Evolutionary conservation across 306 rosid species (phyloP).

Genomic region (Quercus agrifolia): DNA sequence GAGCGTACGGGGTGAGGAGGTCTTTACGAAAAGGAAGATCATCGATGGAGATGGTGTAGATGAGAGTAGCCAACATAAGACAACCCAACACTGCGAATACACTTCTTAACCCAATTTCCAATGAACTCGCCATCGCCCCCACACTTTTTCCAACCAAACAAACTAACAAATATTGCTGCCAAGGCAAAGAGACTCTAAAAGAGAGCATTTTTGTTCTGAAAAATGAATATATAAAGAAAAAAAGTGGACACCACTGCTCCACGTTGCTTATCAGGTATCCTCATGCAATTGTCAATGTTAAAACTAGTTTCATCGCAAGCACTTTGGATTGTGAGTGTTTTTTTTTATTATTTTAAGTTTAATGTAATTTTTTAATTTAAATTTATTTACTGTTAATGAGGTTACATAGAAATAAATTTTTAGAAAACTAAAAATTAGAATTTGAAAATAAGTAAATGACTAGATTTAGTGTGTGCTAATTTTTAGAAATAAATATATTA

Average conservation of each 20-base stretch:
- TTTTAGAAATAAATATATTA: too few species aligned
- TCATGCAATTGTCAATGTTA: neutral
- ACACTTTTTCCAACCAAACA: too few species aligned
- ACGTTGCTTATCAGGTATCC: neutral
- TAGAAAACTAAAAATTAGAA: too few species aligned
- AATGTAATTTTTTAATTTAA: too few species aligned
- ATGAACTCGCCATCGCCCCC: constrained; percentile 42
- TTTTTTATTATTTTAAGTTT: fast-evolving
- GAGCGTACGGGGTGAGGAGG: constrained; percentile 58
- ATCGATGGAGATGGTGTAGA: constrained; percentile 50
- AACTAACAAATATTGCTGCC: too few species aligned
- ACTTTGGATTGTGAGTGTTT: too few species aligned
- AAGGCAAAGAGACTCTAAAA: neutral
- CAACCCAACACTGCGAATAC: constrained; percentile 45
- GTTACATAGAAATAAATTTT: fast-evolving
- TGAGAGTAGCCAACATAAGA: constrained; percentile 48
- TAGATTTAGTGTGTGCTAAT: too few species aligned
- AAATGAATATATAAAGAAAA: too few species aligned
- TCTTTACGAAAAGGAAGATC: constrained; percentile 66
- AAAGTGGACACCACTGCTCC: neutral
- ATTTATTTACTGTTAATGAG: too few species aligned
- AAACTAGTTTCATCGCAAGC: fast-evolving
- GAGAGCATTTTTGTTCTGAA: neutral
- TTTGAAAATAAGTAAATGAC: too few species aligned
- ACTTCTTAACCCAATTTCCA: constrained; percentile 33